phyloP scores from a whole-genome alignment of 257 asterid species.

The Plantago elongata region DNA sequence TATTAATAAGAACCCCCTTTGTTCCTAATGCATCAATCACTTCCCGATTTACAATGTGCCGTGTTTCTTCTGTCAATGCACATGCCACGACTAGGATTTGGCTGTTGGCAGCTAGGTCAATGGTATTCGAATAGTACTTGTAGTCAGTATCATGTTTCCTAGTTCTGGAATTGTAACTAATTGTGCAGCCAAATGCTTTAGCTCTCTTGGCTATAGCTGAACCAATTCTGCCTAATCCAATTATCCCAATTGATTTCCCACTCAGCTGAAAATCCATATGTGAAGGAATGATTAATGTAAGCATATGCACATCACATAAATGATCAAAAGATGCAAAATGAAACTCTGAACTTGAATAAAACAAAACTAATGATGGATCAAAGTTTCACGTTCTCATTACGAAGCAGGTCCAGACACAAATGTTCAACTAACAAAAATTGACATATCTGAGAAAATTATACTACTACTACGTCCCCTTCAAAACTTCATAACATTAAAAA shows the following conservation, averaged over 20 bases:
- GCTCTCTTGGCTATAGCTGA: constrained; percentile 68
- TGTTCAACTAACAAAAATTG: neutral
- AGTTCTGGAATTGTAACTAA: constrained; percentile 65
- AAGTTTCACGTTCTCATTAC: no score
- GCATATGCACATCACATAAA: neutral
- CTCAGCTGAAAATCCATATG: constrained; percentile 49
- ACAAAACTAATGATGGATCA: no score
- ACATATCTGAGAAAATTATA: neutral
- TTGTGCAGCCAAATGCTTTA: constrained; percentile 63
- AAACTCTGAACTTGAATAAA: neutral
- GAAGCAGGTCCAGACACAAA: neutral
- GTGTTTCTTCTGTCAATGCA: constrained; percentile 61
- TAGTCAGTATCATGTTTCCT: constrained; percentile 42
- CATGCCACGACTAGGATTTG: constrained; percentile 78
- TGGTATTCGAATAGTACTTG: constrained; percentile 41
- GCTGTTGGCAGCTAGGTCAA: constrained; percentile 65
- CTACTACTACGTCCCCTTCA: no score
- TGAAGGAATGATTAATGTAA: no score
- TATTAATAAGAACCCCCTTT: constrained; percentile 68
- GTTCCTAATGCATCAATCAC: constrained; percentile 76
- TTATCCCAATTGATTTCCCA: constrained; percentile 67
- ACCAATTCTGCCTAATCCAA: constrained; percentile 86
- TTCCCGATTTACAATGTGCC: constrained; percentile 56
- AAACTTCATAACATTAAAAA: no score
- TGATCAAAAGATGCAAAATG: neutral